phyloP scores from a whole-genome alignment of 345 rosid species.

The Microthlaspi erraticum region DNA sequence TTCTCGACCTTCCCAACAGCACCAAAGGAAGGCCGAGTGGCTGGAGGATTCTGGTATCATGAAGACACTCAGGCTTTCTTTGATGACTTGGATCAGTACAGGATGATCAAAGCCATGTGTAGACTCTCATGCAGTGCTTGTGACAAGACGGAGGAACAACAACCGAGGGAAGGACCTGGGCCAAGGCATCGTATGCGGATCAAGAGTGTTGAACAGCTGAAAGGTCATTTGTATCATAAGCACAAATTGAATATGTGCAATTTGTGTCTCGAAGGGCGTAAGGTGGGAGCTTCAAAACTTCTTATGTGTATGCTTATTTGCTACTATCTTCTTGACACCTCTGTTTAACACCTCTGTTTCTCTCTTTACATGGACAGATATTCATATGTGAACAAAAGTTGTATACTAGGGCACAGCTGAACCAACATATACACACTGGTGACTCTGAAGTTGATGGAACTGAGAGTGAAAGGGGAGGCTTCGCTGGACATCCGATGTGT shows the following conservation, averaged over 20 bases:
- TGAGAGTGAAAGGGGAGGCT: slow-evolving; percentile 98
- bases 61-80: slow-evolving; percentile 87
- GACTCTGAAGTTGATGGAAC: slow-evolving; percentile 95
- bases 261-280: slow-evolving; percentile 92
- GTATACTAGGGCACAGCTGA: slow-evolving; percentile 78
- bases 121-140: slow-evolving; percentile 88
- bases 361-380: slow-evolving; percentile 51
- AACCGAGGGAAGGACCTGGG: slow-evolving; percentile 51
- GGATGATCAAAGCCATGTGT: slow-evolving; percentile 99
- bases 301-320: not conserved
- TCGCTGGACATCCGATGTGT: slow-evolving; percentile 91
- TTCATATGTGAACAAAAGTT: slow-evolving; percentile 94
- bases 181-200: slow-evolving; percentile 60
- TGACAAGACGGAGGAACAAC: slow-evolving; percentile 59
- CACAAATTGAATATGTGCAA: slow-evolving; percentile 86
- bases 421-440: slow-evolving; percentile 84
- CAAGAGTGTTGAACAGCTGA: slow-evolving; percentile 86
- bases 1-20: slow-evolving; percentile 79
- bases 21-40: slow-evolving; percentile 80
- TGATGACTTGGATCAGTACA: slow-evolving; percentile 90
- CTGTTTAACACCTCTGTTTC: slow-evolving; percentile 9
- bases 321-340: not conserved
- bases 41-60: slow-evolving; percentile 82
- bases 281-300: slow-evolving; percentile 53
- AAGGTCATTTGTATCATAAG: slow-evolving; percentile 87